Base-by-base conservation (phyloP, 2,329 filamentous ascomycete genomes). In the Cadophora malorum region DNA sequence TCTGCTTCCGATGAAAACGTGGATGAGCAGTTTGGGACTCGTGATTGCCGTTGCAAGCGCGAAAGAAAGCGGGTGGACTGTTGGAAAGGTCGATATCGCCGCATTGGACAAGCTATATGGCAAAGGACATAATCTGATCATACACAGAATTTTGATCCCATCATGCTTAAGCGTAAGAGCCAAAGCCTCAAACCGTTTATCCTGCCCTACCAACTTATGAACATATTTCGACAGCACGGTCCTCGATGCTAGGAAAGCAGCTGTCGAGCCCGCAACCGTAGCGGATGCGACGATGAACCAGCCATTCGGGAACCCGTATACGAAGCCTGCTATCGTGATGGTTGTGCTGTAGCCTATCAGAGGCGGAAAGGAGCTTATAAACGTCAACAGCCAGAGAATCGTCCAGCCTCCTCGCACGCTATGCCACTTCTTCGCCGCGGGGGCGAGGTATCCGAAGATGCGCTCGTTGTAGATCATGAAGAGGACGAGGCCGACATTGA, bases 71-170 rank as follows among this genome's bases (percentile, higher is more conserved):
- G 92, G 91, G 28, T 90, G 86, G 41, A 99, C 92, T 38, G 91
- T 97, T 2, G 94, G 94, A 70, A 99, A 94, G 0, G 96, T 98
- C 35, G 93, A 93, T 65, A 99, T 88, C 69, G 97, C 97, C 62
- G 94, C 96, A 78, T 99, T 99, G 77, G 92, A 94, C 73, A 98
- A 83, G 63, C 92, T 96, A 79, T 97, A 99, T 16, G 96, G 96
- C 69, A 99, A 79, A 1, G 96, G 96, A 76, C 95, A 98, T 71
- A 98, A 86, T 35, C 96, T 88, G 74, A 99, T 96, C 86, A 96
- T 96, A 70, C 93, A 90, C 56, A 99, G 85, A 64, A 98, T 89
- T 75, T 93, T 91, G 63, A 99, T 80, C 0, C 96, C 96, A 76
- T 99, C 96, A 76, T 92, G 90, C 72, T 97, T 93, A 70, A 99